Base-by-base conservation (phyloP, 1,284 basidiomycete species). In the Rhodotorula sp. region DNA sequence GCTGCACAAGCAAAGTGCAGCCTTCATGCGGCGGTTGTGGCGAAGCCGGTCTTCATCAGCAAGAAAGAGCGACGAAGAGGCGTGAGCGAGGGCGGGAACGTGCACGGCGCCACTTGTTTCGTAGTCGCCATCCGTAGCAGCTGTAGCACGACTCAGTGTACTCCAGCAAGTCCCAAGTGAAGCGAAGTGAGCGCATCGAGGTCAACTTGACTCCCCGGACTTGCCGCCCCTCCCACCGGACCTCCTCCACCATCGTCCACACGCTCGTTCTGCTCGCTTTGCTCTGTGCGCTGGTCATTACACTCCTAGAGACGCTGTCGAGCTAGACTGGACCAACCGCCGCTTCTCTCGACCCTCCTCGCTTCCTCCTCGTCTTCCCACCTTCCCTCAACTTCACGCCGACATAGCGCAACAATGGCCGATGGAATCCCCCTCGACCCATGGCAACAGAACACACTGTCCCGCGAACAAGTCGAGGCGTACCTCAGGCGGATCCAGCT, bases 401-500 rank as follows among this genome's bases (percentile, higher is more conserved):
- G 7, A 7, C 37, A 13, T 8, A 15, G 26, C 50, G 26, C 46
- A 13, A 48, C 6, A 26, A 57, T 66, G 59, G 22, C 60, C 11
- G 56, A 53, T 50, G 22, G 26, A 18, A 55, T 59, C 18, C 54
- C 65, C 24, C 26, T 37, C 47, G 61, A 62, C 51, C 61, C 65
- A 18, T 63, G 58, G 56, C 16, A 9, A 10, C 55, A 56, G 30
- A 34, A n/a, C 3, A 18, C 18, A 10, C 60, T 67, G 44, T 24
- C 30, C 1, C 60, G 24, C 11, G 44, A 53, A 1, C 50, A 67
- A 7, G 44, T 46, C 1, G 9, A 22, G 15, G 51, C 22, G 30
- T 70, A 67, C 55, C 44, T 59, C 54, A 59, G 48, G 2, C 62
- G 69, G 4, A 53, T 70, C 50, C 31, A 5, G 13, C 61, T 56